Evolutionary conservation across 305 asterid genomes (phyloP), one percentile per base, ranked within the genome.

Genomic region (Fraxinus baroniana): DNA sequence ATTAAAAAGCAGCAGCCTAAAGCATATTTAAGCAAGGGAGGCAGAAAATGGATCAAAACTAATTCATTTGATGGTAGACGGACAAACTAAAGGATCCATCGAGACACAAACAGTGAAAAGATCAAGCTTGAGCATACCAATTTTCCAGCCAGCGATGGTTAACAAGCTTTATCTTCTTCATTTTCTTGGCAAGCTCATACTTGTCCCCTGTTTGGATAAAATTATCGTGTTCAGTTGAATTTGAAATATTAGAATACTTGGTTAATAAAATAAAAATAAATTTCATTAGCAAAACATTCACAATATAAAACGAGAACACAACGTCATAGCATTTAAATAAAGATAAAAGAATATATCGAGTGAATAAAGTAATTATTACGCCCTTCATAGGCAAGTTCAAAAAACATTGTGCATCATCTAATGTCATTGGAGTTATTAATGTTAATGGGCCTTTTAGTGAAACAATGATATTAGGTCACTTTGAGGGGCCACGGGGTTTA

Each of bases 91-190:
- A 49, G 70, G 68, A 68, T 77, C 72, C 72, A n/a, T 22, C 44
- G 49, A 80, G 72, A 22, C 24, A 10, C 74, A 60, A 32, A 60
- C 36, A 81, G 66, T 6, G 26, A 77, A 60, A 68, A 35, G 24
- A 89, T 60, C 76, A 78, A 79, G 80, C 46, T 71, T 62, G 64
- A 72, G 75, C 89, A 35, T 88, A 95, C 99, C 98, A 91, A 81
- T 95, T 97, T 83, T 91, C 92, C 91, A 95, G 84, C 99, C 99
- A 95, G 18, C 8, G 81, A 86, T 95, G 98, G 85, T 95, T 95
- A 73, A 95, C 91, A 74, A 95, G 91, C 86, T 94, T 91, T 86
- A 95, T 94, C 83, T 62, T 90, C 83, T 81, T 85, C 83, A 92
- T 7, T 83, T 85, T 95, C 92, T 89, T 94, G 83, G 97, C 99